Evolutionary conservation across 23 red algal species (phyloP), one percentile per base, ranked within the genome.

Genomic region (Gracilaria domingensis): DNA sequence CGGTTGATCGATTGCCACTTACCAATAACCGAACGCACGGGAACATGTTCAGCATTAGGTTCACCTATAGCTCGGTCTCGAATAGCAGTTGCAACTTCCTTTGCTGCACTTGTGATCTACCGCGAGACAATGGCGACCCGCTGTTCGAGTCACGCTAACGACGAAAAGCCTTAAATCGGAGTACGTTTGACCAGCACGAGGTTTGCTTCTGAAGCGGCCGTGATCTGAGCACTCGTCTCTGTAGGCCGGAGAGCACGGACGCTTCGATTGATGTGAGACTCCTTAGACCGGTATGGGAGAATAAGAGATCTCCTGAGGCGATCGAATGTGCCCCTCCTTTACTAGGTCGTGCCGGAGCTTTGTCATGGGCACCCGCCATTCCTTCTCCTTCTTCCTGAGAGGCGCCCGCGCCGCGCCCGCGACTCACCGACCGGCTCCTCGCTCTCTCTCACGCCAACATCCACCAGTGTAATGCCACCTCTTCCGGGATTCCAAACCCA

Each of bases 141-240:
- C n/a, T n/a, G n/a, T 96, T 96, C 36, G 78, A 94, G 65, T 99
- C 97, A 64, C 97, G 94, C 18, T n/a, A n/a, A 96, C 93, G 33
- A 99, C 94, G 24, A 99, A 99, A 95, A 20, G 97, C 97, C 86
- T 99, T 99, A 70, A 99, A 99, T 37, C 97, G n/a, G 93, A 29
- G 97, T 99, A 34, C 97, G 83, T n/a, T 88, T 99, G 97, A 17
- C 97, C 97, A 28, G 97, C 97, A 47, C 94, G 94, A n/a, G 9
- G 97, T 99, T 80, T 99, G 97, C 90, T 99, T 99, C 79, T 99
- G 97, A 9, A 99, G n/a, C 93, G 16, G 97, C 89, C 93, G 95
- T 99, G 85, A 99, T 99, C 81, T 99, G 53, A 99, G 83, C 35
- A 99, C 97, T 81, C 96, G 94, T 54, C 96, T 94, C 54, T 96